Percentiles rank a stretch among this genome's conserved stretches.
Evolutionary conservation across 2,329 filamentous ascomycete species (phyloP).

Genomic region (Diplodia intermedia): DNA sequence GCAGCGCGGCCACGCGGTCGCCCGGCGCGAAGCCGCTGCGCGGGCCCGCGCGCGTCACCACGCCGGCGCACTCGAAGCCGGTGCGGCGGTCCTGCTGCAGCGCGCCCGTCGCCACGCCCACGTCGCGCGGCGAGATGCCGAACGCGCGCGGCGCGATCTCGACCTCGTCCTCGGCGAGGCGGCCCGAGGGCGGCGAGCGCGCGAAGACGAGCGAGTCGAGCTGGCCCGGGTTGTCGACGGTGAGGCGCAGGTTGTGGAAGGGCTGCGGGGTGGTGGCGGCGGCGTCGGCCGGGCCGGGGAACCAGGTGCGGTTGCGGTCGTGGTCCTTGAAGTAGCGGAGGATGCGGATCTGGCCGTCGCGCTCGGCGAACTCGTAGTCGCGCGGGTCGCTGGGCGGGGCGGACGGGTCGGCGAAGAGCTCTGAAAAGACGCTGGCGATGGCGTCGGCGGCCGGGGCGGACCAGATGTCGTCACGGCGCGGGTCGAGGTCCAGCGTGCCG

Average conservation of each 20-base stretch:
- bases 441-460: no score
- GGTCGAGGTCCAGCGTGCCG: no score
- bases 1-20: slow-evolving; percentile 29
- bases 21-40: slow-evolving; percentile 21
- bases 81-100: slow-evolving; percentile 33
- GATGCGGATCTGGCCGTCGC: no score
- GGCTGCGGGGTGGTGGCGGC: no score
- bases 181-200: not conserved
- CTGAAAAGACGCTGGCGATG: no score
- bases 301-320: no score
- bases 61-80: slow-evolving; percentile 35
- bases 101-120: slow-evolving; percentile 33
- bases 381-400: no score
- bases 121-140: slow-evolving; percentile 27
- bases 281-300: no score
- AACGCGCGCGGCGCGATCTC: slow-evolving; percentile 32
- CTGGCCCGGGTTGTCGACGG: slow-evolving; percentile 1
- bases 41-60: slow-evolving; percentile 34
- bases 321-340: no score
- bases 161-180: slow-evolving; percentile 28
- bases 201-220: not conserved
- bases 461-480: no score
- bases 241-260: not conserved
- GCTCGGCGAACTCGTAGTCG: no score
- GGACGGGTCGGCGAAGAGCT: no score